These are phyloP conservation scores for Camellia japonica DNA, from an alignment of 148 eudicot species.

Conservation along the genomic window DNA sequence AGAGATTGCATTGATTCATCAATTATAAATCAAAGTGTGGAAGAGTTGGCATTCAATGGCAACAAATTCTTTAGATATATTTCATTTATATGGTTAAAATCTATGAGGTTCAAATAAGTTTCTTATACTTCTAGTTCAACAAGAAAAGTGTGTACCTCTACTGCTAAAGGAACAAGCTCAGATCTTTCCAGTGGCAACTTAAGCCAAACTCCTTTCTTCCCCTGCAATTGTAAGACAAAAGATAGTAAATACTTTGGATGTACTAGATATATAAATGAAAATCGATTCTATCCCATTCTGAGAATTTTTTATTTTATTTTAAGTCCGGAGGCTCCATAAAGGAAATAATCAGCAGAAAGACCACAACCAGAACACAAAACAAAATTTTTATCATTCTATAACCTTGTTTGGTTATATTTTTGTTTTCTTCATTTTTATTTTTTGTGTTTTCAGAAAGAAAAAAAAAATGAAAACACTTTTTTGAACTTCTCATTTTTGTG, in stretches of 20 bases:
- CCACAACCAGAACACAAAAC: no score
- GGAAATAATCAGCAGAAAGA: neutral
- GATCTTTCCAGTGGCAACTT: conserved; percentile 66
- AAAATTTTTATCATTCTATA: neutral
- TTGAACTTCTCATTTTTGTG: no score
- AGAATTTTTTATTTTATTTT: neutral
- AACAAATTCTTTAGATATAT: no score
- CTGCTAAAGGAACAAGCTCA: conserved; percentile 77
- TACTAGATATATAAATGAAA: neutral
- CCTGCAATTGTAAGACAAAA: conserved; percentile 35
- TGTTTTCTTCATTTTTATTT: neutral
- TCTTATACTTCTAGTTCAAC: neutral
- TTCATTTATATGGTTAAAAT: no score
- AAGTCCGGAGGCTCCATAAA: neutral
- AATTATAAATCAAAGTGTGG: neutral
- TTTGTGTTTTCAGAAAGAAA: no score
- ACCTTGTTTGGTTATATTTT: neutral
- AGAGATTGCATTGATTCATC: neutral
- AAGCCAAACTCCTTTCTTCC: conserved; percentile 89
- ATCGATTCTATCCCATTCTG: neutral
- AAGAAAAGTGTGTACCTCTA: conserved; percentile 37
- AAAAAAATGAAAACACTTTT: no score
- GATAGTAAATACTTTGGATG: neutral
- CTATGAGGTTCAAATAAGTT: neutral
- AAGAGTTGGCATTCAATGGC: neutral